Base-by-base conservation (phyloP, 441 rosid genomes). In the Populus trichocarpa region DNA sequence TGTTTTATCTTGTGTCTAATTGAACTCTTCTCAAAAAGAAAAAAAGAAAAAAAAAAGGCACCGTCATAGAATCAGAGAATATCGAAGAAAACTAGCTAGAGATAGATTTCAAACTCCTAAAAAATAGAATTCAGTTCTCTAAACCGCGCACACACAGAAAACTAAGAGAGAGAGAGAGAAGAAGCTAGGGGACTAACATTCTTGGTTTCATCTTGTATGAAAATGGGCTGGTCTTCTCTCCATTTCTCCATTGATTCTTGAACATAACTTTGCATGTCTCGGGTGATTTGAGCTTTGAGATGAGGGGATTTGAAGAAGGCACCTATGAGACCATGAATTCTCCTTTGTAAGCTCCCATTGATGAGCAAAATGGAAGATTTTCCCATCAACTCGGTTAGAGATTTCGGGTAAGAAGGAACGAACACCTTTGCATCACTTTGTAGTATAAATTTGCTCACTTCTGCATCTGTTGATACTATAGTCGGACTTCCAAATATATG, bases 321-420 rank as follows among this genome's bases (percentile, higher is more conserved):
- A 32, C 93, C 98, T 2, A 94, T 80, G 9, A 96, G 87, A 28
- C 98, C 98, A 87, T 96, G 99, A 72, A 94, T 89, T 85, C 93
- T 88, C 84, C 92, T 94, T 16, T 94, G 99, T 69, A 90, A 84
- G 80, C 92, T 90, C 12, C 98, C 99, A 83, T 90, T 93, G 53
- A 96, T 90, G 71, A 90, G 86, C 82, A 96, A 81, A 83, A 96
- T 93, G 70, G 98, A 94, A 65, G 98, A 87, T 78, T 96, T 90
- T 2, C 99, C 99, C 98, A 96, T 94, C 81, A 96, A 86, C 82
- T 96, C 98, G 5, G 94, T 88, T 66, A 93, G 89, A 30, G 99
- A 94, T 85, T 91, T 94, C 10, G 99, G 98, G 84, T 94, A 96
- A 75, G 86, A 93, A 11, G 99, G 97, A 68, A 93, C 98, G 73